Evolutionary conservation across 306 rosid species (phyloP), one percentile per base, ranked within the genome.

Genomic region (Nissolia schottii): DNA sequence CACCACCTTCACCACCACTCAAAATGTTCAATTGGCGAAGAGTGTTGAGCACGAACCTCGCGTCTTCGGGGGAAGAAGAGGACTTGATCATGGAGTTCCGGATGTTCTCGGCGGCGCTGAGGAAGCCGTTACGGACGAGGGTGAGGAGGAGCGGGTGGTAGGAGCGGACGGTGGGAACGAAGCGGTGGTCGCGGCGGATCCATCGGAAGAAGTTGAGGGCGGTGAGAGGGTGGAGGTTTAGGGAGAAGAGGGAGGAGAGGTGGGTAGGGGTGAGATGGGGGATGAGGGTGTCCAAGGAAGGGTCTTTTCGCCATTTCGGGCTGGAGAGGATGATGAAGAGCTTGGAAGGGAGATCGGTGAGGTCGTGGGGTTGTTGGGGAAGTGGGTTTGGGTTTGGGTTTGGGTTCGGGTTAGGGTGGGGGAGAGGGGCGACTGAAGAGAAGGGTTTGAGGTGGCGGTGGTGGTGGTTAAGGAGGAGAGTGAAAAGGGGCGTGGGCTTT

Each of bases 141-240:
- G 86, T 22, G 66, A 77, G 55, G 10, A 89, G 89, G 34, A 92
- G 23, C 2, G 95, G 66, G 1, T 81, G 48, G 70, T 88, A 79
- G 60, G 89, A 85, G 18, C 15, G 74, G 32, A 83, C 83, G 65
- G 70, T 80, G 85, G 83, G 98, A 7, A 22, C 61, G 83, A 74
- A 90, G 10, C 83, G 67, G 8, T 84, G 88, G 29, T 74, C 23
- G 23, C 16, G 58, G 12, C 60, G 77, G 71, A 90, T 88, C 92
- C 89, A 92, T 50, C 69, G 71, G 89, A 88, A 90, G 85, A 92
- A 92, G 15, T 48, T 77, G 1, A 92, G 60, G 24, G 98, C 98
- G 35, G 83, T 80, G 19, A 71, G 78, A 23, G 98, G 96, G 22
- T 86, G 27, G 24, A 80, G 92, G 68, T 83, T 67, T 79, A 80